phyloP scores from a whole-genome alignment of 78 protist species.

The Isochrysis galbana region DNA sequence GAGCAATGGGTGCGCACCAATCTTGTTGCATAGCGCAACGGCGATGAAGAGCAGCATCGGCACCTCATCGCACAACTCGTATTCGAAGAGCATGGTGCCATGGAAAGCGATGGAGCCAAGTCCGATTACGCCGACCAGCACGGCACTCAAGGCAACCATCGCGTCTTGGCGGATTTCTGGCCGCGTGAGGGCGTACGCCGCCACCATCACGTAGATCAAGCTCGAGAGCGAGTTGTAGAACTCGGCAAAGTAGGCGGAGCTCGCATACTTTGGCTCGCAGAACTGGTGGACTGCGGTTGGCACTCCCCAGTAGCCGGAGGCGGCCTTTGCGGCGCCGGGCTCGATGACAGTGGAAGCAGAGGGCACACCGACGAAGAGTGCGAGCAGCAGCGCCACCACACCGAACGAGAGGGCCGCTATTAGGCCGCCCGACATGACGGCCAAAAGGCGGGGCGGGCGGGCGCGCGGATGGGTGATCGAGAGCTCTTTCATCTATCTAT shows the following conservation, averaged over 20 bases:
- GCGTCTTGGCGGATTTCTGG: neutral
- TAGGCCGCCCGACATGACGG: no score
- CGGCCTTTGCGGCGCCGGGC: no score
- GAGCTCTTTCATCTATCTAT: no score
- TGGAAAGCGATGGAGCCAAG: neutral
- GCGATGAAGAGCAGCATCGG: neutral
- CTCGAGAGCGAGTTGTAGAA: neutral
- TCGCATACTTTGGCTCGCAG: neutral
- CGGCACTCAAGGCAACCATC: neutral
- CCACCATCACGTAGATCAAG: neutral
- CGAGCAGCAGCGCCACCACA: no score
- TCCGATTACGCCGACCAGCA: neutral
- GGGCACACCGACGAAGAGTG: no score
- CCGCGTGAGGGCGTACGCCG: neutral
- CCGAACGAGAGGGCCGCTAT: no score
- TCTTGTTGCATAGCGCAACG: neutral
- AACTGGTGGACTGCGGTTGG: neutral
- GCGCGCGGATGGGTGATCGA: no score
- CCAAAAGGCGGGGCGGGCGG: no score
- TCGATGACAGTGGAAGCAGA: no score
- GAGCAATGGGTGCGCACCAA: neutral
- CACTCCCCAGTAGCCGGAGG: neutral
- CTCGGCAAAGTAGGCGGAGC: neutral
- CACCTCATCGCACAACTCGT: neutral
- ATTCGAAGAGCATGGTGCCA: neutral